phyloP scores from a whole-genome alignment of 2,329 filamentous ascomycete species.

The Fusarium vanettenii region DNA sequence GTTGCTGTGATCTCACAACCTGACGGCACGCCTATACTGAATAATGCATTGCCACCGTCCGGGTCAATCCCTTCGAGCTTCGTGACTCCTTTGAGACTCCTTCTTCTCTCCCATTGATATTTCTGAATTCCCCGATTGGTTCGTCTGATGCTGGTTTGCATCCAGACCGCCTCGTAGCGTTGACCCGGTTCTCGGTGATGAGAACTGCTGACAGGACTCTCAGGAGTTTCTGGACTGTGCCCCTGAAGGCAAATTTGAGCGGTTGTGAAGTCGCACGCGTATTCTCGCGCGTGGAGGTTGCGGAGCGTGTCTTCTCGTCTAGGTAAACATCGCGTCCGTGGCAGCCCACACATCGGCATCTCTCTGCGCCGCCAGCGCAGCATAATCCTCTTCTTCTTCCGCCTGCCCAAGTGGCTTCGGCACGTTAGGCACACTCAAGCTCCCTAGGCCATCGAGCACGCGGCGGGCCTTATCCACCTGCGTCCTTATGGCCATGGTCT shows the following conservation, averaged over 20 bases:
- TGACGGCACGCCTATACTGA: not conserved
- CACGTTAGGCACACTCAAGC: conserved; percentile 53
- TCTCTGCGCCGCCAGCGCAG: conserved; percentile 34
- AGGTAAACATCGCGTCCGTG: conserved; percentile 56
- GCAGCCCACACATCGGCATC: conserved; percentile 56
- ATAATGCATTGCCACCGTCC: not conserved
- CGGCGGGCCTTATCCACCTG: conserved; percentile 79
- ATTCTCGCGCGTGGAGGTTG: not conserved
- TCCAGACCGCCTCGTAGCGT: not conserved
- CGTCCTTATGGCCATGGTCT: conserved; percentile 76
- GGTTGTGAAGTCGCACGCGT: not conserved
- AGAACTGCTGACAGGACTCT: not conserved
- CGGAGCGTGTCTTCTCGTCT: conserved; percentile 4
- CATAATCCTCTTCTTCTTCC: conserved; percentile 32
- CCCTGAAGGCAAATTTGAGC: not conserved
- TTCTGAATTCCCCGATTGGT: not conserved
- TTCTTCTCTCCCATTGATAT: not conserved
- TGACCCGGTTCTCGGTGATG: not conserved
- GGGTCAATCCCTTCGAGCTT: not conserved
- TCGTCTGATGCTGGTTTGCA: not conserved
- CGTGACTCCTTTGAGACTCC: not conserved
- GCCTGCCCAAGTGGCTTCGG: conserved; percentile 27
- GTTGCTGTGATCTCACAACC: not conserved
- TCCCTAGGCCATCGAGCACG: conserved; percentile 76
- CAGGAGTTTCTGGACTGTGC: no score